Percentiles rank a stretch among this genome's conserved stretches.
These are phyloP conservation scores for Colletotrichum viniferum DNA, from an alignment of 2,329 filamentous ascomycete species.

Conservation along the genomic window DNA sequence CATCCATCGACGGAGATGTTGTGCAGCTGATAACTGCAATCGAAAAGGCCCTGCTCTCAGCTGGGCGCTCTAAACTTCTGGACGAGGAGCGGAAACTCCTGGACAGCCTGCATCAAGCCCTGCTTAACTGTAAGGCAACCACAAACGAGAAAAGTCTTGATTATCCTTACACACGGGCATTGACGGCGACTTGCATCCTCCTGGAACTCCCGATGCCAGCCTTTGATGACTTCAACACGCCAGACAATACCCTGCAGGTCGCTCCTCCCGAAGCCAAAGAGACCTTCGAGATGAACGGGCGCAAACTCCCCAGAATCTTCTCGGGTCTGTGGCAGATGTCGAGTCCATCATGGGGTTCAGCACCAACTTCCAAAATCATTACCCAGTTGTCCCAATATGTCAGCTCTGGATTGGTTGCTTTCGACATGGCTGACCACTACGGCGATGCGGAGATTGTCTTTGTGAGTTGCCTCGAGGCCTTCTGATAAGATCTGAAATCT, in stretches of 20 bases:
- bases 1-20: slow-evolving; percentile 33
- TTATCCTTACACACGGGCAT: not conserved
- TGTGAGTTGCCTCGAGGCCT: slow-evolving; percentile 18
- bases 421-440: slow-evolving; percentile 42
- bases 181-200: not conserved
- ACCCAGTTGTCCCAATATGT: slow-evolving; percentile 28
- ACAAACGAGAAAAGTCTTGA: not conserved
- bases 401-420: slow-evolving; percentile 28
- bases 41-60: slow-evolving; percentile 31
- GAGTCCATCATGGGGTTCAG: slow-evolving; percentile 33
- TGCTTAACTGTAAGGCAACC: not conserved
- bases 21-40: slow-evolving; percentile 39
- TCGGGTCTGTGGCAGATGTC: slow-evolving; percentile 37
- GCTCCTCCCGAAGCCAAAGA: slow-evolving; percentile 10
- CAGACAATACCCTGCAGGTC: not conserved
- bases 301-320: slow-evolving; percentile 31
- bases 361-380: slow-evolving; percentile 27
- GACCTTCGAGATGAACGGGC: slow-evolving; percentile 26
- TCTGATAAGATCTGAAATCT: not conserved
- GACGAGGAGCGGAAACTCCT: slow-evolving; percentile 16
- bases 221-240: not conserved
- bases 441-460: slow-evolving; percentile 13
- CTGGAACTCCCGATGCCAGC: not conserved
- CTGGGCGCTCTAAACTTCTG: slow-evolving; percentile 23
- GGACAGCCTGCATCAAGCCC: not conserved